Evolutionary conservation across 345 rosid genomes (phyloP).

Genomic region (Limnanthes douglasii): DNA sequence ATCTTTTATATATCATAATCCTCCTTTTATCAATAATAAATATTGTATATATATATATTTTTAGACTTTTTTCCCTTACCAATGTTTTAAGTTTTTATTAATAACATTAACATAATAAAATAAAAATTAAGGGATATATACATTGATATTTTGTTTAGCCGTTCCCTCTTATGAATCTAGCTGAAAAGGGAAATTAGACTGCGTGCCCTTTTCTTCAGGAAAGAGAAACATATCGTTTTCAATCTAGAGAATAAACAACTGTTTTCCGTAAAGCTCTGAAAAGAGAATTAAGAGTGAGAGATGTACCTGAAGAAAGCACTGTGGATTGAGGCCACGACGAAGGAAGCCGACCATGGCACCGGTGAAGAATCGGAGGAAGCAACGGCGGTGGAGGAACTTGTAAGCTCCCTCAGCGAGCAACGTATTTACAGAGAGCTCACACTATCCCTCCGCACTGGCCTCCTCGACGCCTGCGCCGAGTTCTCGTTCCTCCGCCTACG

Average conservation of each 20-base stretch:
- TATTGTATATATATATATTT: too few species aligned
- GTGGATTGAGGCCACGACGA: constrained; percentile 35
- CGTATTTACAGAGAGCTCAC: constrained; percentile 76
- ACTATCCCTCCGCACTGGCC: constrained; percentile 75
- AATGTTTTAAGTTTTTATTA: too few species aligned
- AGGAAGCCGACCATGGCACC: constrained; percentile 6
- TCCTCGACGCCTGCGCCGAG: constrained; percentile 76
- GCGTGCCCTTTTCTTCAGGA: constrained; percentile 6
- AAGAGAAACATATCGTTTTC: too few species aligned
- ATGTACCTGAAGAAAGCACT: constrained; percentile 50
- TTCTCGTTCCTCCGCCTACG: constrained; percentile 89
- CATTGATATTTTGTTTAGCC: too few species aligned
- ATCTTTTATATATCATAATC: too few species aligned
- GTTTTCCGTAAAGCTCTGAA: constrained; percentile 5
- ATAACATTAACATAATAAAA: too few species aligned
- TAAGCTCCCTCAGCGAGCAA: constrained; percentile 43
- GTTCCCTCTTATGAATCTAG: too few species aligned
- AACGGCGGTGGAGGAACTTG: constrained; percentile 60
- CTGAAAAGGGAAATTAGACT: too few species aligned
- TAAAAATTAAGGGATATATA: too few species aligned
- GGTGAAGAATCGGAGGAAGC: constrained; percentile 16
- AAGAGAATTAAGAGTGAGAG: neutral
- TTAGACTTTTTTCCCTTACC: too few species aligned
- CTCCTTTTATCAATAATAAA: too few species aligned
- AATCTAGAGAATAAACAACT: too few species aligned